A percentile compares a stretch with the other conserved stretches of the same genome.
Evolutionary conservation across 148 eudicot species (phyloP).

Genomic region (Persicaria tinctoria): DNA sequence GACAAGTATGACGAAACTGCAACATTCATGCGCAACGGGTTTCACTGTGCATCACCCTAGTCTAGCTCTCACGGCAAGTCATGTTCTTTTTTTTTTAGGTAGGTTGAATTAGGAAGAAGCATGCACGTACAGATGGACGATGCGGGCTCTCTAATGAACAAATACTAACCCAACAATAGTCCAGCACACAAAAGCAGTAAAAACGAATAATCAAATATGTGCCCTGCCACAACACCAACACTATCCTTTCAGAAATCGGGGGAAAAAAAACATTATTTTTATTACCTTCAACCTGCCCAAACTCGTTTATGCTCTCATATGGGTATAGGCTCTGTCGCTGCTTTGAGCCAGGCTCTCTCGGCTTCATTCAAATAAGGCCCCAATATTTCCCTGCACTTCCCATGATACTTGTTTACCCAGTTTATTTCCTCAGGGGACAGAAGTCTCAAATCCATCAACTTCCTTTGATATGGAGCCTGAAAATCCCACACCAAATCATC

Average conservation of each 20-base stretch:
- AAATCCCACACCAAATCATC: neutral
- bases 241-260: neutral
- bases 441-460: conserved; percentile 57
- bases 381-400: conserved; percentile 57
- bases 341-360: conserved; percentile 65
- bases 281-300: neutral
- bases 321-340: conserved; percentile 65
- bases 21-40: no score
- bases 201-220: no score
- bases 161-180: no score
- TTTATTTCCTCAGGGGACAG: conserved; percentile 66
- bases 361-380: conserved; percentile 52
- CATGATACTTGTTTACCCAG: conserved; percentile 74
- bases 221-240: no score
- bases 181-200: no score
- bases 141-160: no score
- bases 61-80: no score
- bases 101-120: no score
- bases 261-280: neutral
- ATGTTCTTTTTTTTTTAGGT: no score
- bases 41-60: no score
- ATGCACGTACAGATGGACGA: no score
- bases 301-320: neutral
- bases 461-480: conserved; percentile 88
- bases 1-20: no score